Evolutionary conservation across 2,329 filamentous ascomycete genomes (phyloP).

Genomic region (Fusarium algeriense): DNA sequence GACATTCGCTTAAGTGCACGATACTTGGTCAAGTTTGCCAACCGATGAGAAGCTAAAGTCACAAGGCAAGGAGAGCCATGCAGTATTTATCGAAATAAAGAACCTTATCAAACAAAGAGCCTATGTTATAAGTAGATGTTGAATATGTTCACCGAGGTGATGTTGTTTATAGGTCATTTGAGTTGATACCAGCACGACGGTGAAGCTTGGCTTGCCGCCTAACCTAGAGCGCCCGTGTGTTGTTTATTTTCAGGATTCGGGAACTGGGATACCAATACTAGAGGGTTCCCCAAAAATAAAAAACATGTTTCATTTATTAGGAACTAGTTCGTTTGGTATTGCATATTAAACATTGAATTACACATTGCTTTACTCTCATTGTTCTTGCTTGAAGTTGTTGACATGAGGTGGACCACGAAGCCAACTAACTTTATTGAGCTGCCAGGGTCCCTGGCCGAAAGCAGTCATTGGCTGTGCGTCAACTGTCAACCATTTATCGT

Average conservation of each 20-base stretch:
- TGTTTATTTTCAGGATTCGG: neutral
- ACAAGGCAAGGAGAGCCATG: fast-evolving
- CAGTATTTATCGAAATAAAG: neutral
- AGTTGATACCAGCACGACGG: neutral
- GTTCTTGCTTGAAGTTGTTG: conserved; percentile 3
- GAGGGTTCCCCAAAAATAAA: too few species aligned
- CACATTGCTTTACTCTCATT: neutral
- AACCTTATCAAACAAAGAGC: too few species aligned
- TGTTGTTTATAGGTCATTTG: neutral
- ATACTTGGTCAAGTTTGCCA: neutral
- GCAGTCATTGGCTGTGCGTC: neutral
- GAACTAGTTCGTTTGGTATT: fast-evolving
- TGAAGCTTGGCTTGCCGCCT: neutral
- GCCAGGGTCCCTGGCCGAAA: neutral
- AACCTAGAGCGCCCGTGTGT: neutral
- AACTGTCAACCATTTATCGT: neutral
- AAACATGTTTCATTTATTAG: too few species aligned
- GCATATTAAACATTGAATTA: neutral
- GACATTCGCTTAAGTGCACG: neutral
- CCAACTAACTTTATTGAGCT: neutral
- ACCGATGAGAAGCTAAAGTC: too few species aligned
- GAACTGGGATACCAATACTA: too few species aligned
- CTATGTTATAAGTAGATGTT: too few species aligned
- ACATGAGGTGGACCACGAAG: conserved; percentile 1
- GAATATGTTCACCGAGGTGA: neutral